A percentile compares a stretch with the other conserved stretches of the same genome.
These are phyloP conservation scores for Schizosaccharomyces cryophilus DNA, from an alignment of 805 yeast species.

Conservation along the genomic window DNA sequence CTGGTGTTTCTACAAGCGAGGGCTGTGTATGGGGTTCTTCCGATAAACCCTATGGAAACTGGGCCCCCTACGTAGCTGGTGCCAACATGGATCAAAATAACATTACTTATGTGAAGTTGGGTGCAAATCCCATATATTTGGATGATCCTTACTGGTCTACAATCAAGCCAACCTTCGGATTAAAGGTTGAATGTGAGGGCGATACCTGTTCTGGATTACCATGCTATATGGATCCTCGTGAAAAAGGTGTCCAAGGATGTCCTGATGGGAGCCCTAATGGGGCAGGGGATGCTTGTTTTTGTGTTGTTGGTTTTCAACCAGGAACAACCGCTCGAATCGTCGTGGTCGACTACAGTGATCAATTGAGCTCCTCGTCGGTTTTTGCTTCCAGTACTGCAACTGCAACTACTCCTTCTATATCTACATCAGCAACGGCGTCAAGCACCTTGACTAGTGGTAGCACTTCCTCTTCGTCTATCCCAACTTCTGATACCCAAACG, in stretches of 20 bases:
- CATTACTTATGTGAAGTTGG: constrained; percentile 52
- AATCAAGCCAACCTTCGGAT: constrained; percentile 37
- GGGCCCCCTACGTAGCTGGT: constrained; percentile 89
- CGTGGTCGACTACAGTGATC: constrained; percentile 24
- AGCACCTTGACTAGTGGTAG: too few relatives aligned
- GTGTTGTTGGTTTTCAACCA: constrained; percentile 55
- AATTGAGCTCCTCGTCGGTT: not conserved
- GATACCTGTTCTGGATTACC: constrained; percentile 46
- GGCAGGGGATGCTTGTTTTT: constrained; percentile 52
- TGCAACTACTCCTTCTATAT: not conserved
- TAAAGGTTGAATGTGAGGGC: constrained; percentile 51
- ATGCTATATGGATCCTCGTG: constrained; percentile 62
- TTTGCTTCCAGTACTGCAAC: not conserved
- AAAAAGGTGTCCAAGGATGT: constrained; percentile 32
- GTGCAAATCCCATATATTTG: constrained; percentile 73
- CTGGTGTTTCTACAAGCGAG: constrained; percentile 51
- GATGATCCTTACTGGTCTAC: constrained; percentile 17
- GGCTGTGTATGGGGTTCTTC: constrained; percentile 71
- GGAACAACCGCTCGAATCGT: constrained; percentile 45
- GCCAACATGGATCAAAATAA: constrained; percentile 52
- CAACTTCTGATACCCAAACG: too few relatives aligned
- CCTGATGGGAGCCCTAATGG: constrained; percentile 22
- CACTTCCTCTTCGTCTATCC: too few relatives aligned
- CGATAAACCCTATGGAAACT: constrained; percentile 51
- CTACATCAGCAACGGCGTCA: not conserved